Conservation (phyloP, 768 basidiomycete species). For the Pleurotus citrinopileatus region DNA sequence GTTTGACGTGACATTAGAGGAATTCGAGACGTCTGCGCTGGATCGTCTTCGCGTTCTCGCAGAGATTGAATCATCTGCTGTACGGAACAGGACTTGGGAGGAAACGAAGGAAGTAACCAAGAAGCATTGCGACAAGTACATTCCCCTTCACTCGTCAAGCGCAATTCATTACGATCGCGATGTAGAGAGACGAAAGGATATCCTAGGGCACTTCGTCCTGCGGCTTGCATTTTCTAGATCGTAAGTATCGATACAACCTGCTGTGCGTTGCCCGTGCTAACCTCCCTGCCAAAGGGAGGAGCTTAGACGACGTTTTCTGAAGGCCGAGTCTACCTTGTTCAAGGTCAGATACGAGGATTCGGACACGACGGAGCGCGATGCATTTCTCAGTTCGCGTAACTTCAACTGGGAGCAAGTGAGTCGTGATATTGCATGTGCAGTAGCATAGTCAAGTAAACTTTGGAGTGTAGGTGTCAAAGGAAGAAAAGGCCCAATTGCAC, state of each 20-base stretch:
- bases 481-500: conserved; percentile 50
- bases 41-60: conserved; percentile 84
- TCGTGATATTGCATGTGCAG: neutral
- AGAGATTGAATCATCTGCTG: conserved; percentile 87
- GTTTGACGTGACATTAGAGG: conserved; percentile 89
- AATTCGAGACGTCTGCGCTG: conserved; percentile 90
- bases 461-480: conserved; percentile 45
- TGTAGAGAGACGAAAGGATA: conserved; percentile 74
- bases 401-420: conserved; percentile 66
- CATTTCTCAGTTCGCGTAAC: conserved; percentile 62
- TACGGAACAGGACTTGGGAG: conserved; percentile 78
- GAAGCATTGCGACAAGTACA: conserved; percentile 68
- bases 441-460: conserved; percentile 9
- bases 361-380: conserved; percentile 48
- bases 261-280: neutral
- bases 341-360: conserved; percentile 74
- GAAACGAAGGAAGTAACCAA: conserved; percentile 67
- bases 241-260: conserved; percentile 47
- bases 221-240: conserved; percentile 94
- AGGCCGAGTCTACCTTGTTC: conserved; percentile 86
- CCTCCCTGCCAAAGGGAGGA: conserved; percentile 64
- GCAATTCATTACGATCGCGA: conserved; percentile 47
- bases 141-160: conserved; percentile 65
- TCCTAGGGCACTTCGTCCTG: conserved; percentile 91
- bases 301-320: conserved; percentile 81